Conservation (phyloP, 2,329 filamentous ascomycete species). For the Trematosphaeria pertusa region DNA sequence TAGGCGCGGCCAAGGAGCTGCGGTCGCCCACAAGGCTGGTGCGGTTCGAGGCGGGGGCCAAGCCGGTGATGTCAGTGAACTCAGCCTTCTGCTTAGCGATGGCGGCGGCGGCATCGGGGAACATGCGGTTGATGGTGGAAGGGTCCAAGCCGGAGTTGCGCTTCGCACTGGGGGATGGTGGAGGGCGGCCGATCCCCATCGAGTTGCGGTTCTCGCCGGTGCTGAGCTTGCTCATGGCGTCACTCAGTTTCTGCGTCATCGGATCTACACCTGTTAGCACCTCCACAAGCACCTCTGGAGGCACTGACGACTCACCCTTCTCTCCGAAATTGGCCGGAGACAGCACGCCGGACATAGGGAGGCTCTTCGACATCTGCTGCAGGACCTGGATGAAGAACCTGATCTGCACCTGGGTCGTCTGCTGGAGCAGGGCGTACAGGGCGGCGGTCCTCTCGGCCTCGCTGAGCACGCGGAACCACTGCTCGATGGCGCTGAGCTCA, state of each 20-base stretch:
- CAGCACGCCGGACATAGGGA: slow-evolving; percentile 94
- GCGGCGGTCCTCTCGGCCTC: slow-evolving; percentile 96
- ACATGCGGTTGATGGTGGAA: slow-evolving; percentile 97
- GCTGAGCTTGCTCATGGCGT: slow-evolving; percentile 95
- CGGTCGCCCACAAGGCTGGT: slow-evolving; percentile 86
- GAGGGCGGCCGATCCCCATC: slow-evolving; percentile 72
- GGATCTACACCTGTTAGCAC: slow-evolving; percentile 68
- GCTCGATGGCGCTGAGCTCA: slow-evolving; percentile 97
- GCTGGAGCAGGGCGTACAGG: slow-evolving; percentile 92
- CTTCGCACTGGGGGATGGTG: slow-evolving; percentile 77
- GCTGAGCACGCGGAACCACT: slow-evolving; percentile 98
- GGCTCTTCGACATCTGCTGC: slow-evolving; percentile 98
- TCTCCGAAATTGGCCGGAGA: slow-evolving; percentile 93
- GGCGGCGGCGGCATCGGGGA: slow-evolving; percentile 96
- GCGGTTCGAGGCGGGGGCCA: slow-evolving; percentile 86
- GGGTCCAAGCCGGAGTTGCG: slow-evolving; percentile 94
- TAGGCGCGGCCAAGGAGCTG: slow-evolving; percentile 74
- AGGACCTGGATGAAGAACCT: slow-evolving; percentile 98
- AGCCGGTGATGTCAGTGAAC: slow-evolving; percentile 93
- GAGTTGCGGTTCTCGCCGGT: slow-evolving; percentile 89
- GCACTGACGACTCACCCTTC: slow-evolving; percentile 82
- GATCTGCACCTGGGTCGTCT: slow-evolving; percentile 98
- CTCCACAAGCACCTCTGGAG: no score
- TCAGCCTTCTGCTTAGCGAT: slow-evolving; percentile 98
- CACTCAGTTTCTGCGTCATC: slow-evolving; percentile 93